phyloP scores from a whole-genome alignment of 2,329 filamentous ascomycete genomes.

The Calonectria naviculata region DNA sequence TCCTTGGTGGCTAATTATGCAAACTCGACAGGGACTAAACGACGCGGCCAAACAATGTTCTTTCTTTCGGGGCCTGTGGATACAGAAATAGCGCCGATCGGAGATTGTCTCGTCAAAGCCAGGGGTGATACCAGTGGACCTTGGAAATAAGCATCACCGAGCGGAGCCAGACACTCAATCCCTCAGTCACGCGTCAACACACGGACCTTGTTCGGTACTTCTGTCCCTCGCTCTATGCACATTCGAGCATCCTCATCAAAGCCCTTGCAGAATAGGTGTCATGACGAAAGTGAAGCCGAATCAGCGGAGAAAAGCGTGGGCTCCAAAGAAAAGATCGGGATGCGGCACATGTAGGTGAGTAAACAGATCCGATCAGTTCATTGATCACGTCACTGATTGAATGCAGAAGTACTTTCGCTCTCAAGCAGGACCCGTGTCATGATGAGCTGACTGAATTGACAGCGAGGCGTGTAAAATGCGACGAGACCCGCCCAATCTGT shows the following conservation, averaged over 20 bases:
- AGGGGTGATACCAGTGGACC: background rate
- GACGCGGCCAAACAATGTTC: no score
- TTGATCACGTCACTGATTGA: background rate
- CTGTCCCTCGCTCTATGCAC: background rate
- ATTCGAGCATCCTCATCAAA: background rate
- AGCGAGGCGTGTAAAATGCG: background rate
- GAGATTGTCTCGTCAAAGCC: no score
- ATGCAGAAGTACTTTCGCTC: background rate
- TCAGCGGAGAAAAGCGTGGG: background rate
- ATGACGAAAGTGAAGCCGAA: background rate
- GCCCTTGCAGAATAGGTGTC: background rate
- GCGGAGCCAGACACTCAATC: background rate
- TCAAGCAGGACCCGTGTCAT: accelerated
- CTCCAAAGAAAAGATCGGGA: background rate
- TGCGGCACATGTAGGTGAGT: background rate
- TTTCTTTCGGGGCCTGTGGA: no score
- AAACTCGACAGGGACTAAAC: no score
- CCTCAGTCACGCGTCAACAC: background rate
- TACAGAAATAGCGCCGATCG: no score
- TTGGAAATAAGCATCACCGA: background rate
- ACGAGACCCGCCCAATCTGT: background rate
- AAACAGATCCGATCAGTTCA: background rate
- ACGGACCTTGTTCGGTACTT: background rate
- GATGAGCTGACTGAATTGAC: background rate
- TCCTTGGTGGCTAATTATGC: no score